A percentile compares a stretch with the other conserved stretches of the same genome.
These are phyloP conservation scores for Aspergillus bertholletiae DNA, from an alignment of 495 filamentous ascomycete species.

Conservation along the genomic window DNA sequence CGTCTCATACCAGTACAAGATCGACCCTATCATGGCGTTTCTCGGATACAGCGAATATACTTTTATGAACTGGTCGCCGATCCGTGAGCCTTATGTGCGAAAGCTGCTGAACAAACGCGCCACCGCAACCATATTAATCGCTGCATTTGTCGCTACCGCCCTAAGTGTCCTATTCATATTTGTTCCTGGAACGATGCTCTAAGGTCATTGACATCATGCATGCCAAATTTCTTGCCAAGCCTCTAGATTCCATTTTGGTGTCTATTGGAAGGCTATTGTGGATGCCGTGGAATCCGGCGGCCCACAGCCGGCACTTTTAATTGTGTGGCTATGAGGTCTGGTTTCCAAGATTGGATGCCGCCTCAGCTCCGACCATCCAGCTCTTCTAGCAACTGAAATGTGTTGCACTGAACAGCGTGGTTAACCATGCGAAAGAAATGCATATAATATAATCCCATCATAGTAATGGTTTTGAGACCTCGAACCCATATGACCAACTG, in stretches of 20 bases:
- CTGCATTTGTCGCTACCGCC: slow-evolving; percentile 69
- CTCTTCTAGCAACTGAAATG: background rate
- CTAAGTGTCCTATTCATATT: slow-evolving; percentile 83
- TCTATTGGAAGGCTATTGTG: background rate
- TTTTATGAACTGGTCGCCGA: slow-evolving; percentile 79
- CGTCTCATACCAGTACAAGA: slow-evolving; percentile 85
- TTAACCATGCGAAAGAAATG: background rate
- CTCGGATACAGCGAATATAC: slow-evolving; percentile 91
- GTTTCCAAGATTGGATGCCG: background rate
- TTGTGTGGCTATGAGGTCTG: background rate
- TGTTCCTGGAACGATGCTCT: slow-evolving; percentile 81
- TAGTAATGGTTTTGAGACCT: background rate
- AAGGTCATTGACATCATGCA: slow-evolving; percentile 1
- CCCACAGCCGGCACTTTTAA: background rate
- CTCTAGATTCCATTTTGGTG: background rate
- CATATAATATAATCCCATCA: background rate
- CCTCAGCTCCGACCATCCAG: background rate
- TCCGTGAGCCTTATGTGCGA: slow-evolving; percentile 86
- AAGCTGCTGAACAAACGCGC: slow-evolving; percentile 78
- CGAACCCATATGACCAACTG: background rate
- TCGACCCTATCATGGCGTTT: slow-evolving; percentile 90
- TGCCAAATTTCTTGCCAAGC: background rate
- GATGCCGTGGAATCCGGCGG: background rate
- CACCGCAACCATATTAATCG: slow-evolving; percentile 67
- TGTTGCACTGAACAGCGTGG: background rate